Percentiles rank a stretch among this genome's conserved stretches.
Evolutionary conservation across 2,329 filamentous ascomycete species (phyloP).

Genomic region (Helminthosporium solani): DNA sequence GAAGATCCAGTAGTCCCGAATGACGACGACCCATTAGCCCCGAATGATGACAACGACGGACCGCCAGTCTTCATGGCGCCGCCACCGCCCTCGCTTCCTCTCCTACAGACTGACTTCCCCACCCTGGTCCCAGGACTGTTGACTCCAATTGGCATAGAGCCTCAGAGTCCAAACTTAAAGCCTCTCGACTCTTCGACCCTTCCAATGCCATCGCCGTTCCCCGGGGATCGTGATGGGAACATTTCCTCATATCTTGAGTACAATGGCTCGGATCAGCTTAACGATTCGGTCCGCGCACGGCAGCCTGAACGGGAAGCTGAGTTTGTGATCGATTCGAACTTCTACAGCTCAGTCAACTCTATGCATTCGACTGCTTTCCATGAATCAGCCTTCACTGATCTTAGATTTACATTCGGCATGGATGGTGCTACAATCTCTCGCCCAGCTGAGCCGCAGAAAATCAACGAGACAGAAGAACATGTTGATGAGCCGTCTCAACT

Average conservation of each 20-base stretch:
- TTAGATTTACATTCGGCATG: constrained; percentile 40
- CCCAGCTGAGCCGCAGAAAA: constrained; percentile 2
- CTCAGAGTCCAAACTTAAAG: constrained; percentile 35
- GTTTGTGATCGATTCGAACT: constrained; percentile 27
- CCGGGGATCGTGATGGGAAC: constrained; percentile 26
- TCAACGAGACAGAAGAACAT: neutral
- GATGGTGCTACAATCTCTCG: constrained; percentile 32
- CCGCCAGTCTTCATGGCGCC: constrained; percentile 34
- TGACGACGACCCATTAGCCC: neutral
- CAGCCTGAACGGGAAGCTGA: constrained; percentile 19
- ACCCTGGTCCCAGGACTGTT: constrained; percentile 16
- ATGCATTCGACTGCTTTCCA: constrained; percentile 27
- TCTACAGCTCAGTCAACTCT: constrained; percentile 36
- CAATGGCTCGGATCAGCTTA: constrained; percentile 4
- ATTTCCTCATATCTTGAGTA: constrained; percentile 33
- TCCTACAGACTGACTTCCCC: constrained; percentile 23
- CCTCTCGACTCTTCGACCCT: constrained; percentile 39
- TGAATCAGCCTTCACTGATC: constrained; percentile 38
- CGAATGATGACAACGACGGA: constrained; percentile 2
- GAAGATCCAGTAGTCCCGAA: constrained; percentile 3
- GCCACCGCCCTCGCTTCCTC: constrained; percentile 33
- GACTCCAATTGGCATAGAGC: constrained; percentile 36
- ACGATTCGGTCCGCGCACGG: constrained; percentile 1
- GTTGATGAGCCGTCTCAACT: neutral
- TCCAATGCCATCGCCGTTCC: constrained; percentile 43